phyloP scores from a whole-genome alignment of 179 eudicot genomes.

The Corrigiola litoralis region DNA sequence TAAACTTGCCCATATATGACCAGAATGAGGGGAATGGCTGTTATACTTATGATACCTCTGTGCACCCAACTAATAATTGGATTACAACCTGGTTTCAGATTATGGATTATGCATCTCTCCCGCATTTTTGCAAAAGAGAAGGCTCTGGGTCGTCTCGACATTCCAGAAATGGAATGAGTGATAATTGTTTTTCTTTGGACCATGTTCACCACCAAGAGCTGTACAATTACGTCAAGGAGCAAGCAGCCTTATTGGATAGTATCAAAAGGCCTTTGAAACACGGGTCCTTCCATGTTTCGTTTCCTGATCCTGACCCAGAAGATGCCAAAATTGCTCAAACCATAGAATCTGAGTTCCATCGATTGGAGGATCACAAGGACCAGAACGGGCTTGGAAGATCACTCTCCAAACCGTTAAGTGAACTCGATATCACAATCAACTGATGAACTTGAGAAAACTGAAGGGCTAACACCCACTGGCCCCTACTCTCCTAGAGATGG shows the following conservation, averaged over 20 bases:
- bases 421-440: constrained; percentile 37
- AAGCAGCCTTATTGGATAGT: constrained; percentile 34
- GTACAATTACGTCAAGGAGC: constrained; percentile 54
- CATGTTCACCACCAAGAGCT: constrained; percentile 80
- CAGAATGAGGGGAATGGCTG: not conserved
- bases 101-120: constrained; percentile 91
- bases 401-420: constrained; percentile 30
- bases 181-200: constrained; percentile 83
- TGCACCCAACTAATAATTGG: constrained; percentile 2
- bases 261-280: constrained; percentile 41
- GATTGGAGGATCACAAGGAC: constrained; percentile 47
- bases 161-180: constrained; percentile 48
- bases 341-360: constrained; percentile 68
- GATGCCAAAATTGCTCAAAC: constrained; percentile 74
- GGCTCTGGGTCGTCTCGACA: constrained; percentile 87
- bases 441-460: not conserved
- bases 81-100: constrained; percentile 41
- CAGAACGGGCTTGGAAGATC: constrained; percentile 48
- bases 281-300: constrained; percentile 80
- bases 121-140: constrained; percentile 93
- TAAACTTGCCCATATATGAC: not conserved
- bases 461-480: not conserved
- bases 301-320: constrained; percentile 71
- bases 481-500: not conserved
- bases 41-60: not conserved